Conservation (phyloP, 805 yeast genomes). For the Saccharomycopsis sp. region DNA sequence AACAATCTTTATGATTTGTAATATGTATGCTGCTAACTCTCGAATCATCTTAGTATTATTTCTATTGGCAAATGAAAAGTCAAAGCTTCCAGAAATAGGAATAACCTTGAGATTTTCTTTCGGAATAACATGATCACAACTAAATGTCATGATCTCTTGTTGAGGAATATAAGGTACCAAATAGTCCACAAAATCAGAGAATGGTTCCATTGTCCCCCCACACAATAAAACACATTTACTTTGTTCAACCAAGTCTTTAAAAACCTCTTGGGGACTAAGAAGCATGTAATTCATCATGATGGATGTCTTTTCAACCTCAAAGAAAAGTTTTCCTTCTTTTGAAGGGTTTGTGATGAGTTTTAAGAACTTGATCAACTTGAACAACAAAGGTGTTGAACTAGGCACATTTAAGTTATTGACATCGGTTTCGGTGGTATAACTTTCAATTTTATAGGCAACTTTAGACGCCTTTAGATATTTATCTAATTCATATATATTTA, state of each 20-base stretch:
- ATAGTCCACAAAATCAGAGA: constrained; percentile 58
- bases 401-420: constrained; percentile 13
- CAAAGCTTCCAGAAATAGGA: constrained; percentile 41
- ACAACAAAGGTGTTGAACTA: constrained; percentile 48
- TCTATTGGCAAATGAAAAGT: constrained; percentile 67
- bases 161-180: constrained; percentile 52
- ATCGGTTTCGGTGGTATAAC: constrained; percentile 42
- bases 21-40: constrained; percentile 44
- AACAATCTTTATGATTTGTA: constrained; percentile 36
- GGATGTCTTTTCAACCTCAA: constrained; percentile 38
- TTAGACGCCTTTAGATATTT: constrained; percentile 60
- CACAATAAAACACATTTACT: constrained; percentile 71
- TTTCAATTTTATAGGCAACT: constrained; percentile 77
- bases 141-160: constrained; percentile 43
- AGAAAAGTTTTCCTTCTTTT: constrained; percentile 72
- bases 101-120: constrained; percentile 56
- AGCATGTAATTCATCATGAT: constrained; percentile 57
- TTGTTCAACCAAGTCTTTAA: constrained; percentile 57
- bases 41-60: constrained; percentile 38
- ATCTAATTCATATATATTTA: constrained; percentile 64
- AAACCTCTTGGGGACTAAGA: constrained; percentile 70
- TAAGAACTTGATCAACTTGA: constrained; percentile 60
- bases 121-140: constrained; percentile 85
- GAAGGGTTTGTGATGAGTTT: constrained; percentile 65
- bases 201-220: constrained; percentile 95